Evolutionary conservation across 192 early-diverging fungal species (phyloP).

Genomic region (Lobosporangium transversale): DNA sequence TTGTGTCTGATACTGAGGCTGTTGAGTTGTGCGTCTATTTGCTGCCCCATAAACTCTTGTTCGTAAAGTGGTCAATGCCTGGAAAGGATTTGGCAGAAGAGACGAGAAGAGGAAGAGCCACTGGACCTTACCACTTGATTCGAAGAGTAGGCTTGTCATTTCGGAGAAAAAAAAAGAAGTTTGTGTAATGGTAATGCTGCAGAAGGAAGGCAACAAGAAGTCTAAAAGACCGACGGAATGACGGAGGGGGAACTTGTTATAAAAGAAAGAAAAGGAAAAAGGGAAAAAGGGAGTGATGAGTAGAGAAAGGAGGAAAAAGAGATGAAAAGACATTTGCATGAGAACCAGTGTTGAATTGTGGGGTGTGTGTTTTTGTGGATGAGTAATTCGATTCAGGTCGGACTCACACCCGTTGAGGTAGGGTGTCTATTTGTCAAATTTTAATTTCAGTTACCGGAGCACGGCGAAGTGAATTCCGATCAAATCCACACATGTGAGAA

Average conservation of each 20-base stretch:
- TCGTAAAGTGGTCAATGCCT: conserved; percentile 43
- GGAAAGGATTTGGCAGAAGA: conserved; percentile 29
- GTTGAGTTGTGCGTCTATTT: conserved; percentile 16
- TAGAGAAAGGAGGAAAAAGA: background rate
- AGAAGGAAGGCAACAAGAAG: no score
- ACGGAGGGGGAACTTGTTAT: background rate
- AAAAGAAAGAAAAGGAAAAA: conserved; percentile 2
- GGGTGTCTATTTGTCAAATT: no score
- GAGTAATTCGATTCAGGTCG: background rate
- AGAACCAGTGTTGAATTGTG: no score
- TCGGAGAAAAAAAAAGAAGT: background rate
- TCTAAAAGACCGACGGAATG: no score
- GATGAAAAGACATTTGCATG: no score
- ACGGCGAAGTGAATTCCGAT: conserved; percentile 2
- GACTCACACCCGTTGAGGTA: background rate
- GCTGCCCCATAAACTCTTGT: conserved; percentile 30
- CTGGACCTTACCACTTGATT: conserved; percentile 22
- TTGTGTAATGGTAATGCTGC: no score
- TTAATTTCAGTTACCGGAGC: no score
- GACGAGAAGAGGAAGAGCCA: conserved; percentile 24
- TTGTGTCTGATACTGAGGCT: background rate
- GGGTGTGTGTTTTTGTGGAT: background rate
- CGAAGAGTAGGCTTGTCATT: conserved; percentile 37
- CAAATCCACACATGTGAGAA: background rate
- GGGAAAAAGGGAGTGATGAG: background rate